Conservation (phyloP, 2,329 filamentous ascomycete species). For the Calonectria pteridis region DNA sequence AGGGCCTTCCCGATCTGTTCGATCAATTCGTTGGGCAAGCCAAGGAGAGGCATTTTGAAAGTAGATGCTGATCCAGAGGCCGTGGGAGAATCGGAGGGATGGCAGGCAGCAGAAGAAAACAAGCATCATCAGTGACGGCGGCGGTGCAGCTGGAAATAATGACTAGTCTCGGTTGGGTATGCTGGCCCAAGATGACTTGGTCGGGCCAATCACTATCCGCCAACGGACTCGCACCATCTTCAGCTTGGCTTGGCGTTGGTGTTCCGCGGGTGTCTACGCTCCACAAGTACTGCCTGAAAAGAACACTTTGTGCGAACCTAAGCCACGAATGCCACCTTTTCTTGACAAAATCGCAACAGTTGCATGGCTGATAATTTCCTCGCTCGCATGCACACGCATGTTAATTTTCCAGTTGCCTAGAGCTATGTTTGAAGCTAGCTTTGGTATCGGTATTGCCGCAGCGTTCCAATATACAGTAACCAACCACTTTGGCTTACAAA, state of each 20-base stretch:
- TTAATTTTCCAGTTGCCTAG: not conserved
- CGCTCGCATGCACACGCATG: accelerated
- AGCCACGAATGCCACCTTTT: not conserved
- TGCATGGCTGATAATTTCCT: not conserved
- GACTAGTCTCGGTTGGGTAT: not conserved
- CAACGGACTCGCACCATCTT: not conserved
- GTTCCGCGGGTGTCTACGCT: not conserved
- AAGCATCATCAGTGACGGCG: not conserved
- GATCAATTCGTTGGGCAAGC: not conserved
- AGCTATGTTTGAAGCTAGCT: not conserved
- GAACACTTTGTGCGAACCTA: not conserved
- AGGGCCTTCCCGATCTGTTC: not conserved
- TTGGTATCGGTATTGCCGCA: accelerated
- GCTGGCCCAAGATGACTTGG: not conserved
- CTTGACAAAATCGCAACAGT: not conserved
- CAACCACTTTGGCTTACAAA: too few species aligned
- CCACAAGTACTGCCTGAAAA: not conserved
- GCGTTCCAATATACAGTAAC: too few species aligned
- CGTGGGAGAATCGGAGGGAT: not conserved
- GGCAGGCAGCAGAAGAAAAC: not conserved
- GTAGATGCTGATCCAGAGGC: not conserved
- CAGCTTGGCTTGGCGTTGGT: not conserved
- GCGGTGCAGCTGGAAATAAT: not conserved
- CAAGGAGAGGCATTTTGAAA: not conserved
- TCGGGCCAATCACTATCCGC: not conserved